These are phyloP conservation scores for Mercurialis annua DNA, from an alignment of 345 rosid species.

Conservation along the genomic window DNA sequence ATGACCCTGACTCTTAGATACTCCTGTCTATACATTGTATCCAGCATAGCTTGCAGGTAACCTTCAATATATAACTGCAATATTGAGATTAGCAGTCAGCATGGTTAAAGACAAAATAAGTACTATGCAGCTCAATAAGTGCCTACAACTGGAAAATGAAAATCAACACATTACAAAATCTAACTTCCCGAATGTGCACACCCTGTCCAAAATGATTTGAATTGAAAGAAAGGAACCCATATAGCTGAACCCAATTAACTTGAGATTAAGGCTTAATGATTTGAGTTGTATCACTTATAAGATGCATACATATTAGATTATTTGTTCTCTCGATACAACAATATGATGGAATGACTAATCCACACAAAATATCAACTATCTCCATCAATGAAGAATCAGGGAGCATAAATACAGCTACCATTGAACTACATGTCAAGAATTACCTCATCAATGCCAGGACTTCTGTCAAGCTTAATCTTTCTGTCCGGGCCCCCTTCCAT, in stretches of 20 bases:
- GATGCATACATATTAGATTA: neutral
- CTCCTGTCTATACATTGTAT: conserved; percentile 80
- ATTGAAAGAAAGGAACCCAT: no score
- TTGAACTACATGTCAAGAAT: conserved; percentile 10
- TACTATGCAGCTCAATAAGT: neutral
- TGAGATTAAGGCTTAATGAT: no score
- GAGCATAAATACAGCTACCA: neutral
- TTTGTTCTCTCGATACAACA: neutral
- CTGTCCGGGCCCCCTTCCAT: conserved; percentile 92
- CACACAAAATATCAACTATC: neutral
- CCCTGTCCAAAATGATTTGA: neutral
- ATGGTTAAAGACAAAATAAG: conserved; percentile 3
- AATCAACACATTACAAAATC: neutral
- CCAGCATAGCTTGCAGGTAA: conserved; percentile 94
- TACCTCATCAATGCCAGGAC: conserved; percentile 92
- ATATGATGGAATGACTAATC: neutral
- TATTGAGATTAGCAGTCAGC: conserved; percentile 18
- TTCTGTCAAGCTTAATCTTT: conserved; percentile 78
- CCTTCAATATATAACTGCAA: conserved; percentile 91
- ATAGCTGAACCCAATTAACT: no score
- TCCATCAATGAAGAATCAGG: neutral
- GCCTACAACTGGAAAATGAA: neutral
- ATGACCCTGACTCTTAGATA: conserved; percentile 88
- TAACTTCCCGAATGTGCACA: neutral
- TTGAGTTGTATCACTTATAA: neutral